These are phyloP conservation scores for Phytophthora sansomeana DNA, from an alignment of 352 stramenopile species.

Conservation along the genomic window DNA sequence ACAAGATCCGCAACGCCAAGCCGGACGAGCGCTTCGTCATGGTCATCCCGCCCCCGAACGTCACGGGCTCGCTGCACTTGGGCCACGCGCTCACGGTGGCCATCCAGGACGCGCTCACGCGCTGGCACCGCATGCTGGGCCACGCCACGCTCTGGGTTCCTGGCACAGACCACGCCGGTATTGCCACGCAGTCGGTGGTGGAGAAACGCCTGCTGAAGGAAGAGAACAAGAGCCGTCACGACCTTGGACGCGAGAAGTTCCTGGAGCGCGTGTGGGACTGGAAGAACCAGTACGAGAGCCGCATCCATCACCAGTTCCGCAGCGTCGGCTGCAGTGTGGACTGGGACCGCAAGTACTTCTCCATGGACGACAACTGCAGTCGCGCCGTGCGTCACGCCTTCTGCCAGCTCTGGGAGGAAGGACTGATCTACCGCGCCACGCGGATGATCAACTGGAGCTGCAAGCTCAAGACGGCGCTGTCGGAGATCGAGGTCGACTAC, in stretches of 20 bases:
- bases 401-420: conserved; percentile 91
- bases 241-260: conserved; percentile 94
- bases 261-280: conserved; percentile 96
- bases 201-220: conserved; percentile 91
- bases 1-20: conserved; percentile 78
- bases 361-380: conserved; percentile 99
- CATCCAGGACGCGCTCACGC: conserved; percentile 96
- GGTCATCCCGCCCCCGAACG: conserved; percentile 93
- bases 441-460: conserved; percentile 99
- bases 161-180: conserved; percentile 98
- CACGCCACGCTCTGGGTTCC: conserved; percentile 98
- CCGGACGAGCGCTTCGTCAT: conserved; percentile 97
- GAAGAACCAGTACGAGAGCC: conserved; percentile 94
- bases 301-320: conserved; percentile 89
- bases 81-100: conserved; percentile 99
- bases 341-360: conserved; percentile 98
- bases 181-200: conserved; percentile 97
- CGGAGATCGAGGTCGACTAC: conserved; percentile 99
- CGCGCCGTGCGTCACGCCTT: conserved; percentile 98
- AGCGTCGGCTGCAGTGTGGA: conserved; percentile 97
- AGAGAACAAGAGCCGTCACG: conserved; percentile 82
- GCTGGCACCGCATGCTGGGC: conserved; percentile 99
- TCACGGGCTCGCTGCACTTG: conserved; percentile 95
- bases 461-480: conserved; percentile 96
- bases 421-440: conserved; percentile 98